Base-by-base conservation (phyloP, 306 rosid genomes). In the Dryas alaskensis region DNA sequence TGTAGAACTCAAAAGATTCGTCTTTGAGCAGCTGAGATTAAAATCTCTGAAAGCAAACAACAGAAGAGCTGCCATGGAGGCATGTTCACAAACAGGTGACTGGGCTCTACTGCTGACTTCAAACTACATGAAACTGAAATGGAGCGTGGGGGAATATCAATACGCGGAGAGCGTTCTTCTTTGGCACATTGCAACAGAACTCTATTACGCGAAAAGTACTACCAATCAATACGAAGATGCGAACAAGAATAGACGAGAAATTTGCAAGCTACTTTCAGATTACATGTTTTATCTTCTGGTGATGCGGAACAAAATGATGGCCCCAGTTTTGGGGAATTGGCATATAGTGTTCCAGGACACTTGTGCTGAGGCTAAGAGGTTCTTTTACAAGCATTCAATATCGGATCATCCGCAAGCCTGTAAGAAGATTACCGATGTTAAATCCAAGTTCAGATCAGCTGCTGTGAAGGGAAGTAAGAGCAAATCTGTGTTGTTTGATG, bases 161-260 rank as follows among this genome's bases (percentile, higher is more conserved):
- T 81, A 57, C 3, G 74, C 70, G 0, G 84, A 81, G 60, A 76
- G 81, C 43, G 74, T 76, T 63, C 78, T 81, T n/a, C 22, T 76
- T 5, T 81, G 81, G 84, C 84, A 81, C 76, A 25, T 81, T 10
- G 84, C 81, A 11, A 81, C 84, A 0, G 74, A 81, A 52, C 63
- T 81, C 10, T 65, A 31, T 58, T 51, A 11, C 37, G 8, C 1
- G 2, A 17, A 31, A 11, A 4, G 22, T 22, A 22, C 22, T 22
- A 22, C 0, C 55, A 0, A n/a, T 47, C 39, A 19, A 6, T 22
- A 0, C 22, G 0, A 8, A 7, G 64, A 8, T 5, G 16, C 3
- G 1, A 0, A 60, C 0, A 7, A 10, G 10, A 27, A 22, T 22
- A 22, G 60, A 9, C 49, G 60, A 19, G 5, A 10, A 17, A 47